A percentile compares a stretch with the other conserved stretches of the same genome.
phyloP scores from a whole-genome alignment of 2,329 filamentous ascomycete species.

The Talaromyces piceae region DNA sequence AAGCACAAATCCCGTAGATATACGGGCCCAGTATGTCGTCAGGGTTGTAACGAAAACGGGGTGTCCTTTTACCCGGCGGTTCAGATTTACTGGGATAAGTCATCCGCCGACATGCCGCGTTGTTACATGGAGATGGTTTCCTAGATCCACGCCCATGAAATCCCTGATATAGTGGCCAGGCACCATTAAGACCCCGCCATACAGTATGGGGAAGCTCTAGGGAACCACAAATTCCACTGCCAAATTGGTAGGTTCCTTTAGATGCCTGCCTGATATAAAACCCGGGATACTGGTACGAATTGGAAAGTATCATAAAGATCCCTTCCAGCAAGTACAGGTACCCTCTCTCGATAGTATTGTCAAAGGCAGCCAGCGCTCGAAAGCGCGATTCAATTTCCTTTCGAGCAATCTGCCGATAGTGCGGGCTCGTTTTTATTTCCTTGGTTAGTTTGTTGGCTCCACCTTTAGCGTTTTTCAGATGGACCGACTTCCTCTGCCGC shows the following conservation, averaged over 20 bases:
- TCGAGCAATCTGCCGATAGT: not conserved
- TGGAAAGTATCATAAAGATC: not conserved
- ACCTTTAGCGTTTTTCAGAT: not conserved
- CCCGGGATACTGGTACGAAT: not conserved
- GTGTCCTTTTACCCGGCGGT: too few species aligned
- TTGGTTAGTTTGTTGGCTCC: not conserved
- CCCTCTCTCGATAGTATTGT: not conserved
- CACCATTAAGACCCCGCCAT: not conserved
- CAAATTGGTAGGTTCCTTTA: slow-evolving; percentile 47
- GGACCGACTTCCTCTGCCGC: not conserved
- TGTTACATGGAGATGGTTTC: not conserved
- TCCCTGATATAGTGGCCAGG: not conserved
- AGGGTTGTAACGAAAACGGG: not conserved
- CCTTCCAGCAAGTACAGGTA: not conserved
- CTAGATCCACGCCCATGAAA: not conserved
- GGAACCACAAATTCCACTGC: slow-evolving; percentile 96
- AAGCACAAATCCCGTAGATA: not conserved
- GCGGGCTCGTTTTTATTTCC: not conserved
- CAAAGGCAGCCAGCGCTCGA: not conserved
- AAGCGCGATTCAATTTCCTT: not conserved
- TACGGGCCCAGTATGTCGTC: not conserved
- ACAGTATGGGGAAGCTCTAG: slow-evolving; percentile 78
- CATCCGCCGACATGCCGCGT: not conserved
- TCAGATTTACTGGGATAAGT: not conserved
- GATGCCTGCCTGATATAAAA: not conserved